Evolutionary conservation across 2,329 filamentous ascomycete species (phyloP).

Genomic region (Pseudocercospora eumusae): DNA sequence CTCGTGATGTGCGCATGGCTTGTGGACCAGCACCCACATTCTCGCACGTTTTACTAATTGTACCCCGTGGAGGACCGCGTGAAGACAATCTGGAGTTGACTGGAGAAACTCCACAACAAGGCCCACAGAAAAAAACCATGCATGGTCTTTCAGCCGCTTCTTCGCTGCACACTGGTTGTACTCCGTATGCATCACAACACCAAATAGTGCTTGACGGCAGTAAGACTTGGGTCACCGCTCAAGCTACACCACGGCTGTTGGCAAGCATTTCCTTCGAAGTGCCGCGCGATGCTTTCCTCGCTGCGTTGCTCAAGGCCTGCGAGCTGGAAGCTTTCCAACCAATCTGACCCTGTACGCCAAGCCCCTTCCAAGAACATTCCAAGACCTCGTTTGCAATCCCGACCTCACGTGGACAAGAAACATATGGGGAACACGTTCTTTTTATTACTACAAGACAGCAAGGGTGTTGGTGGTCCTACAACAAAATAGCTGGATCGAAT

Average conservation of each 20-base stretch:
- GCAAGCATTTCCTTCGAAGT: slow-evolving; percentile 16
- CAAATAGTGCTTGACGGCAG: slow-evolving; percentile 5
- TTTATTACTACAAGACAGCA: neutral
- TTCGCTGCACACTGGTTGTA: too few relatives aligned
- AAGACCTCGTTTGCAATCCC: slow-evolving; percentile 14
- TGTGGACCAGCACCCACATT: slow-evolving; percentile 8
- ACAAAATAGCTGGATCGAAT: slow-evolving; percentile 7
- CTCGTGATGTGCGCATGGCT: slow-evolving; percentile 13
- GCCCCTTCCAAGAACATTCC: slow-evolving; percentile 21
- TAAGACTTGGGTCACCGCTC: slow-evolving; percentile 1
- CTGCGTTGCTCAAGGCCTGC: slow-evolving; percentile 1
- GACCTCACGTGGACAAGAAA: slow-evolving; percentile 16
- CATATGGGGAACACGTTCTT: slow-evolving; percentile 12
- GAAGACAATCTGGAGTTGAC: slow-evolving; percentile 1
- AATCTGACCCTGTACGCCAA: slow-evolving; percentile 2
- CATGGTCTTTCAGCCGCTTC: neutral
- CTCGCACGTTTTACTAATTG: slow-evolving; percentile 6
- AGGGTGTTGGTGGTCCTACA: neutral
- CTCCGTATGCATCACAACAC: too few relatives aligned
- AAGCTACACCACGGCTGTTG: slow-evolving; percentile 14
- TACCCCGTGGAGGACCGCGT: neutral
- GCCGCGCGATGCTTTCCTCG: slow-evolving; percentile 15
- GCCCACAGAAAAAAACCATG: neutral
- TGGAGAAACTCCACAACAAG: neutral
- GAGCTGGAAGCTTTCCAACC: neutral